phyloP scores from a whole-genome alignment of 768 basidiomycete species.

The Cantharellus cinnabarinus region DNA sequence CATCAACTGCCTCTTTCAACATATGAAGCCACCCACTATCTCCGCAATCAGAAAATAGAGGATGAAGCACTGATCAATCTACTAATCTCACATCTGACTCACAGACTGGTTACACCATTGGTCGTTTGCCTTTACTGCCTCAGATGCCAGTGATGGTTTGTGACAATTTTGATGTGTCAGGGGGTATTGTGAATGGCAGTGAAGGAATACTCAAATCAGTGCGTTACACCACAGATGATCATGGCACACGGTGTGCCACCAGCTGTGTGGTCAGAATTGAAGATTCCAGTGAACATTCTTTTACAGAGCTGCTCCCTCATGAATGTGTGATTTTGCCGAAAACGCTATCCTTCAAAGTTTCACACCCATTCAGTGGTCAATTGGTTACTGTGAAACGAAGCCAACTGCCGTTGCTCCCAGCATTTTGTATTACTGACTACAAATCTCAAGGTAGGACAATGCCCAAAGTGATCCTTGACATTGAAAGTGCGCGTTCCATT shows the following conservation, averaged over 20 bases:
- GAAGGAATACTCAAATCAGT: slow-evolving; percentile 12
- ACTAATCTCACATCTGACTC: neutral
- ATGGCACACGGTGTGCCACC: slow-evolving; percentile 8
- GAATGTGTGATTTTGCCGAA: slow-evolving; percentile 14
- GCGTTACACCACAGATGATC: slow-evolving; percentile 10
- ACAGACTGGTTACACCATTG: neutral
- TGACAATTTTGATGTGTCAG: slow-evolving; percentile 20
- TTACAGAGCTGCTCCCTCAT: slow-evolving; percentile 9
- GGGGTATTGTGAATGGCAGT: slow-evolving; percentile 22
- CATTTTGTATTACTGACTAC: slow-evolving; percentile 23
- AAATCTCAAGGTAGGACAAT: slow-evolving; percentile 22
- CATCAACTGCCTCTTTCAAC: neutral
- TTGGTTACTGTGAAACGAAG: slow-evolving; percentile 12
- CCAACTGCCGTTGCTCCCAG: slow-evolving; percentile 21
- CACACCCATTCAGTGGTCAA: slow-evolving; percentile 10
- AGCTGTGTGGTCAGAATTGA: slow-evolving; percentile 14
- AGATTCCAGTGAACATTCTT: neutral
- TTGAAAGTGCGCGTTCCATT: slow-evolving; percentile 13
- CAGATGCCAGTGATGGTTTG: slow-evolving; percentile 6
- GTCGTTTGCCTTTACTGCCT: slow-evolving; percentile 1
- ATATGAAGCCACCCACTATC: neutral
- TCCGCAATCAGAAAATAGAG: no score
- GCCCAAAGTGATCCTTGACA: neutral
- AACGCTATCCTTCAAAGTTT: slow-evolving; percentile 10
- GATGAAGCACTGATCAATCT: neutral